Percentiles rank a stretch among this genome's conserved stretches.
Conservation (phyloP, 768 basidiomycete species). For the Lentinula guzmanii region DNA sequence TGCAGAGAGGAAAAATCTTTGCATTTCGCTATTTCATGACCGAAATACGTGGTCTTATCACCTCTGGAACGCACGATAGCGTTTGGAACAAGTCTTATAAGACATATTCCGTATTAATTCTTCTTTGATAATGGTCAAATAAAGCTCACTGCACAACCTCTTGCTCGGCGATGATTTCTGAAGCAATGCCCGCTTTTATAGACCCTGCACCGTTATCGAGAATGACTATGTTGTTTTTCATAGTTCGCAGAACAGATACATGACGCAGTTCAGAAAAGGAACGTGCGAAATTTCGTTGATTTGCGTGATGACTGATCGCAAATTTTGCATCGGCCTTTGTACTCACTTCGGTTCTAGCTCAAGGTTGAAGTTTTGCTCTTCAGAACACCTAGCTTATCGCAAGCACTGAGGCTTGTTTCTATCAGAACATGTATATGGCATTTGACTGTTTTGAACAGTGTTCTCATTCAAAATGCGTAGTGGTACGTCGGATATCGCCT, state of each 20-base stretch:
- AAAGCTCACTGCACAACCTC: background rate
- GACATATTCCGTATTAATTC: background rate
- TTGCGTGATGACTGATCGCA: background rate
- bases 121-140: background rate
- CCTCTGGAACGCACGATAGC: slow-evolving; percentile 81
- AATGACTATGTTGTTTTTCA: slow-evolving; percentile 1
- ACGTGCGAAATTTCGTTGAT: background rate
- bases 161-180: background rate
- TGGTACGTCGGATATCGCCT: background rate
- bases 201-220: slow-evolving; percentile 9
- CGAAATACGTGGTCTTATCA: slow-evolving; percentile 78
- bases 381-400: background rate
- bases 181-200: slow-evolving; percentile 2
- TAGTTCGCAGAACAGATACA: background rate
- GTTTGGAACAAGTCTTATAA: slow-evolving; percentile 64
- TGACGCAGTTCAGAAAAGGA: background rate
- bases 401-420: background rate
- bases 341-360: slow-evolving; percentile 2
- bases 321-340: background rate
- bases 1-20: slow-evolving; percentile 75
- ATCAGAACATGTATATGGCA: background rate
- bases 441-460: background rate
- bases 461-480: background rate
- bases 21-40: slow-evolving; percentile 77
- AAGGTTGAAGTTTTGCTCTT: background rate